Base-by-base conservation (phyloP, 176 grass and related monocot genomes). In the Oryza rufipogon region DNA sequence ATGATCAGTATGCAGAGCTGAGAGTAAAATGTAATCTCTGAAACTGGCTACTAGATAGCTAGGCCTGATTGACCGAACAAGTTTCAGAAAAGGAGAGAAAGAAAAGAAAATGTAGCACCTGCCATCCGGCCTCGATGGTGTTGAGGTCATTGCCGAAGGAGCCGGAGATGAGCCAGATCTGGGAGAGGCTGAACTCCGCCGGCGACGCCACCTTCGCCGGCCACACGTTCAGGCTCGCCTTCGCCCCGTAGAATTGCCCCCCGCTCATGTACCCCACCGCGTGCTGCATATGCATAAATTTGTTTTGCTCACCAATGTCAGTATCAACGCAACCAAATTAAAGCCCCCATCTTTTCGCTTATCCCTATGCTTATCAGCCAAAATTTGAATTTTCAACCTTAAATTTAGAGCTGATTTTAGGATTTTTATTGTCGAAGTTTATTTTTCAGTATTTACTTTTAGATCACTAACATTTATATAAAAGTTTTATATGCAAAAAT, bases 91-190 rank as follows among this genome's bases (percentile, higher is more conserved):
- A 9, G 19, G 1, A n/a, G 54, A 9, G 0, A 1, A 60, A 5
- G 8, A 0, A 3, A n/a, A 5, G 34, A 19, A 20, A 20, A 20
- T 60, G 19, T 7, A 60, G 54, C 15, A 98, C 95, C 96, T 98
- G 96, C 96, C 96, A 98, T 5, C 91, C 96, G 5, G 96, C 96
- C 85, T 98, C 96, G 68, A 98, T 86, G 87, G 96, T 98, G 89
- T 98, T 98, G 89, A 98, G 96, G 85, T 98, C 96, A 76, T 90
- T 83, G 84, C 89, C 89, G 79, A 98, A 98, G 77, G 91, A 80
- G 76, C 93, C 93, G 22, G 96, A 92, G 80, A 98, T 98, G 84
- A 98, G 75, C 96, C 96, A 98, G 60, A 98, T 84, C 80, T 95
- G 96, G 4, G 96, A 98, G 25, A 98, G 89, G 84, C 96, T 95